These are phyloP conservation scores for Alloteropsis semialata DNA, from an alignment of 176 grass and related monocot species.

Conservation along the genomic window DNA sequence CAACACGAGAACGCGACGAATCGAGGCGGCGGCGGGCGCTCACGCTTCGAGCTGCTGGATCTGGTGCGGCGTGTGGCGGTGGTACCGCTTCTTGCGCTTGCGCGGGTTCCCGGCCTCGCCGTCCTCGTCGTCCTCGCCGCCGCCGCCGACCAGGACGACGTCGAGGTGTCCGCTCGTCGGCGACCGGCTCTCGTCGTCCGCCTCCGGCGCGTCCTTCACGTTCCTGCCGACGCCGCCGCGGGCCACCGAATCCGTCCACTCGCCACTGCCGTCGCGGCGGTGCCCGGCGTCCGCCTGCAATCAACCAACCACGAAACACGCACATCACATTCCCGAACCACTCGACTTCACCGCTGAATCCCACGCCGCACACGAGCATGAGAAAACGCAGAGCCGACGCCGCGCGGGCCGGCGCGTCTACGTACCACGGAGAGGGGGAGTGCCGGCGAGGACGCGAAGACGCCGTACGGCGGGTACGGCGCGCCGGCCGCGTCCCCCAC, in stretches of 20 bases:
- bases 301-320: background rate
- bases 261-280: background rate
- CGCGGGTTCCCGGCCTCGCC: constrained; percentile 40
- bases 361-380: background rate
- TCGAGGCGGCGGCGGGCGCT: background rate
- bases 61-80: constrained; percentile 86
- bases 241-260: background rate
- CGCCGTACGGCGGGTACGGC: constrained; percentile 36
- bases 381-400: background rate
- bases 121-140: constrained; percentile 1
- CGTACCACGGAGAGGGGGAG: constrained; percentile 65
- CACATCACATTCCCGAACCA: background rate
- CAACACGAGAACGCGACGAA: background rate
- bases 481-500: background rate
- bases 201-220: constrained; percentile 8
- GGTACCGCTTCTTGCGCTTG: constrained; percentile 68
- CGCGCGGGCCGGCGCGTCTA: background rate
- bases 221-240: background rate
- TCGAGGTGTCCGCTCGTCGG: constrained; percentile 42
- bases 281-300: constrained; percentile 22
- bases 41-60: constrained; percentile 87
- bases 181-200: constrained; percentile 57
- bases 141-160: constrained; percentile 19
- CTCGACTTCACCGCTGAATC: background rate
- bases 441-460: constrained; percentile 50